Evolutionary conservation across 257 asterid genomes (phyloP).

Genomic region (Nicotiana obtusifolia): DNA sequence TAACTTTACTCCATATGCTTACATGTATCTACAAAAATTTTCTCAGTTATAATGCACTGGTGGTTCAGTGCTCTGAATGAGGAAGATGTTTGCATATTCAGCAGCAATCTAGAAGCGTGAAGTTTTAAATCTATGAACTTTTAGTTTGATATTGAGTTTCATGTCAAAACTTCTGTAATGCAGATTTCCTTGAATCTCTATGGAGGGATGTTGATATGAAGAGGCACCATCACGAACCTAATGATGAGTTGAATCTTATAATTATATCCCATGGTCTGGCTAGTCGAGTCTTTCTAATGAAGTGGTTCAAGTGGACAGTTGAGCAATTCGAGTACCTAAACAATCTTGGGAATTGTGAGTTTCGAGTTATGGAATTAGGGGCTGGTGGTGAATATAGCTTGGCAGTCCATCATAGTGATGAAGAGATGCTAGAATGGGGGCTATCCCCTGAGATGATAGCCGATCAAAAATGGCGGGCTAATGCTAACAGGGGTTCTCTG

Average conservation of each 20-base stretch:
- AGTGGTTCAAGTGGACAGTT: slow-evolving; percentile 49
- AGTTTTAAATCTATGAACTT: background rate
- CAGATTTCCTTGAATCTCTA: slow-evolving; percentile 42
- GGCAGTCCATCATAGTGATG: slow-evolving; percentile 35
- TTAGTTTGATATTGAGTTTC: background rate
- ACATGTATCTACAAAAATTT: background rate
- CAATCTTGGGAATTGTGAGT: slow-evolving; percentile 33
- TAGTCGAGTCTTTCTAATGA: slow-evolving; percentile 35
- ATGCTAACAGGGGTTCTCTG: slow-evolving; percentile 28
- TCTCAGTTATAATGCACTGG: background rate
- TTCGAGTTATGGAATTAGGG: slow-evolving; percentile 38
- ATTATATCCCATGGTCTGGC: slow-evolving; percentile 42
- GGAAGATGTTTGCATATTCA: background rate
- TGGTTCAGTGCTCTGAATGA: background rate
- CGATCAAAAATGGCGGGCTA: slow-evolving; percentile 37
- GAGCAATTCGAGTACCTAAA: slow-evolving; percentile 35
- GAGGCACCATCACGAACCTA: slow-evolving; percentile 23
- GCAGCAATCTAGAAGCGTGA: background rate
- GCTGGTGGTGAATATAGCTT: slow-evolving; percentile 40
- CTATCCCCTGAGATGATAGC: slow-evolving; percentile 35
- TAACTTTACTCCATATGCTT: background rate
- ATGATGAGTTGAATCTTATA: slow-evolving; percentile 28
- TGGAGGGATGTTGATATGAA: slow-evolving; percentile 49
- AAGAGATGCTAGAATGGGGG: slow-evolving; percentile 41
- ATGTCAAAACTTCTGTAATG: background rate